Evolutionary conservation across 2,329 filamentous ascomycete genomes (phyloP).

Genomic region (Rhexocercosporidium sp.): DNA sequence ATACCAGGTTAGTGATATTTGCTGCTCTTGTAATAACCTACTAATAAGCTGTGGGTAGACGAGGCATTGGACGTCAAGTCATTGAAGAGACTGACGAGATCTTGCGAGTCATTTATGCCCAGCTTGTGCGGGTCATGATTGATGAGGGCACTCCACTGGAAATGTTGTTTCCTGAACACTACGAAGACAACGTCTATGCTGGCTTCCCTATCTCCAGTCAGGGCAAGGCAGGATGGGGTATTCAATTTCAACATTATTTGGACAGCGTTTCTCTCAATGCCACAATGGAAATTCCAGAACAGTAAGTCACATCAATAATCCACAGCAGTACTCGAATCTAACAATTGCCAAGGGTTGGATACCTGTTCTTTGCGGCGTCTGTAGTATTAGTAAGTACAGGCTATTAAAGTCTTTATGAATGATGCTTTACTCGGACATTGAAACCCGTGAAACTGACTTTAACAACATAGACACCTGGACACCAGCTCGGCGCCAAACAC

Average conservation of each 20-base stretch:
- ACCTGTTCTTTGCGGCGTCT: conserved; percentile 10
- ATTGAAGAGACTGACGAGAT: conserved; percentile 37
- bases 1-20: conserved; percentile 29
- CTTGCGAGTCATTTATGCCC: conserved; percentile 34
- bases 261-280: conserved; percentile 18
- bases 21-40: not conserved
- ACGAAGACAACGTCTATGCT: conserved; percentile 20
- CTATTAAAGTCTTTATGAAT: not conserved
- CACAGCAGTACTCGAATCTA: not conserved
- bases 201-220: conserved; percentile 33
- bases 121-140: conserved; percentile 31
- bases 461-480: not conserved
- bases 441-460: not conserved
- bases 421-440: not conserved
- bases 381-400: conserved; percentile 6
- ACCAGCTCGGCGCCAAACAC: conserved; percentile 9
- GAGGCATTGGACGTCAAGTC: conserved; percentile 34
- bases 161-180: conserved; percentile 33
- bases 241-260: conserved; percentile 33
- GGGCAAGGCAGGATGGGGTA: conserved; percentile 30
- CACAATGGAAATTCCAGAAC: not conserved
- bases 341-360: not conserved
- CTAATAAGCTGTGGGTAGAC: conserved; percentile 2
- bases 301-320: not conserved
- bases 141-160: conserved; percentile 20